These are phyloP conservation scores for Aspergillus versicolor DNA, from an alignment of 2,329 filamentous ascomycete species.

Conservation along the genomic window DNA sequence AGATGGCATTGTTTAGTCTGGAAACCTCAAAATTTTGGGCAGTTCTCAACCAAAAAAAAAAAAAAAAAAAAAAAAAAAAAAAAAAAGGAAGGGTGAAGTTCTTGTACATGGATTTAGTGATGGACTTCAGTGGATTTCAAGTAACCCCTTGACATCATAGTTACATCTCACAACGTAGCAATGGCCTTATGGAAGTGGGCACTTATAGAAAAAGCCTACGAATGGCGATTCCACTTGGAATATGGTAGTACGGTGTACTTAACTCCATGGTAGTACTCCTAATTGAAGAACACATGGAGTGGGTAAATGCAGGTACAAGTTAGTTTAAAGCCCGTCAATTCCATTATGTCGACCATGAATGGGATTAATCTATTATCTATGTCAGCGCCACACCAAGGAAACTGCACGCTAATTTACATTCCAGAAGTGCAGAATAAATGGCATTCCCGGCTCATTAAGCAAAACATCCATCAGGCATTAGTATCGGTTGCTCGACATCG, in stretches of 20 bases:
- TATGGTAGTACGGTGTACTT: no score
- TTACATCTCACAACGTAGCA: not conserved
- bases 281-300: no score
- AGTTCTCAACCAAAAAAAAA: no score
- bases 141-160: not conserved
- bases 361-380: not conserved
- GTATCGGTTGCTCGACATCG: not conserved
- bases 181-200: no score
- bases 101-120: no score
- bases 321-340: not conserved
- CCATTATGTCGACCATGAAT: not conserved
- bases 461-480: not conserved
- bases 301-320: no score
- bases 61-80: not conserved
- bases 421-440: not conserved
- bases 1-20: slow-evolving; percentile 5
- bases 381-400: not conserved
- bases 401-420: not conserved
- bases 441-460: not conserved
- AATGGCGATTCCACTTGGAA: no score
- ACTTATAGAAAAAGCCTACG: no score
- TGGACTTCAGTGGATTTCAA: no score
- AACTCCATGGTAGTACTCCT: no score
- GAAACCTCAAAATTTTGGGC: not conserved
- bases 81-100: not conserved